Percentiles rank a stretch among this genome's conserved stretches.
These are phyloP conservation scores for Talaromyces adpressus DNA, from an alignment of 495 filamentous ascomycete species.

Conservation along the genomic window DNA sequence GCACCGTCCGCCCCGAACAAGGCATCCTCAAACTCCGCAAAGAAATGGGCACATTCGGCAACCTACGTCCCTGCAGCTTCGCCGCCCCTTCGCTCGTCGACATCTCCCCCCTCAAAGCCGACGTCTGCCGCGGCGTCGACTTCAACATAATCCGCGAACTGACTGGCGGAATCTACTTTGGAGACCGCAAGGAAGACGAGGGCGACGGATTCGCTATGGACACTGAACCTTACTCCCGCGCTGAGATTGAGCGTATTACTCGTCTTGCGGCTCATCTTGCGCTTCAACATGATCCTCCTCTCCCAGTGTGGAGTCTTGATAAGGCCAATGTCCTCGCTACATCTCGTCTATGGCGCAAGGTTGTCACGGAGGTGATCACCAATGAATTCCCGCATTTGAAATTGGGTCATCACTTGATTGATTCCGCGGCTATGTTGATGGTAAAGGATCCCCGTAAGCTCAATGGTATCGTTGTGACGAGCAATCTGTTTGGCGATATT, in stretches of 20 bases:
- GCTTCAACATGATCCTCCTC: constrained; percentile 68
- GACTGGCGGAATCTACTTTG: constrained; percentile 96
- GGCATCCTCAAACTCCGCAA: constrained; percentile 91
- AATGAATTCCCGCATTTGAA: constrained; percentile 87
- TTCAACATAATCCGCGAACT: constrained; percentile 94
- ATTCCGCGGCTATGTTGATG: constrained; percentile 95
- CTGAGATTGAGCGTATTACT: constrained; percentile 85
- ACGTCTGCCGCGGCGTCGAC: constrained; percentile 80
- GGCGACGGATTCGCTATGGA: constrained; percentile 74
- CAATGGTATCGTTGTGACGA: constrained; percentile 89
- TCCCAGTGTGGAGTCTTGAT: constrained; percentile 82
- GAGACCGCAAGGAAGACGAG: constrained; percentile 77
- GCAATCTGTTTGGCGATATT: constrained; percentile 96
- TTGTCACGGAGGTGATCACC: constrained; percentile 65
- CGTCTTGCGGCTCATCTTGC: constrained; percentile 80
- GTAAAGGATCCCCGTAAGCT: constrained; percentile 87
- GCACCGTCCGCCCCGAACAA: constrained; percentile 85
- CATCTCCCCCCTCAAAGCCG: constrained; percentile 79
- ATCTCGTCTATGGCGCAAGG: constrained; percentile 81
- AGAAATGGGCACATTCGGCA: constrained; percentile 90
- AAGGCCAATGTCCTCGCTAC: constrained; percentile 98
- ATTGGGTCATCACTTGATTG: constrained; percentile 86
- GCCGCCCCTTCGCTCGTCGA: constrained; percentile 83
- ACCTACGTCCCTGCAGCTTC: constrained; percentile 97
- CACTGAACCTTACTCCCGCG: constrained; percentile 81